phyloP scores from a whole-genome alignment of 1,284 basidiomycete genomes.

The Athelia sp. region DNA sequence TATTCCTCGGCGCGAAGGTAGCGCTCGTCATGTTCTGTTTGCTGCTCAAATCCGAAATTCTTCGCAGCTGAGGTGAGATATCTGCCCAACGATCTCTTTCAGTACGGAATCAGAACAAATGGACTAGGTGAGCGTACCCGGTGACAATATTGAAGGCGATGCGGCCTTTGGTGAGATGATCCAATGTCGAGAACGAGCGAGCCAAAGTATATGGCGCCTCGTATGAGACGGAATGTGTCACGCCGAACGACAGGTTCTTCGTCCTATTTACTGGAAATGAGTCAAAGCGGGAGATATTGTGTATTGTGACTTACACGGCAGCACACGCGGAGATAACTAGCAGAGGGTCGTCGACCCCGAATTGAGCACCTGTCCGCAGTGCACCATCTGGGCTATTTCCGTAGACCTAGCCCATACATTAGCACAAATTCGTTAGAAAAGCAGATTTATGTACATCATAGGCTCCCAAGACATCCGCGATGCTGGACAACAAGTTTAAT shows the following conservation, averaged over 20 bases:
- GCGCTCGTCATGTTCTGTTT: conserved; percentile 1
- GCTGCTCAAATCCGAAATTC: conserved; percentile 1
- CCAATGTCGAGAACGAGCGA: not conserved
- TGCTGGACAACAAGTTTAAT: not conserved
- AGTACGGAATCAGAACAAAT: too few species aligned
- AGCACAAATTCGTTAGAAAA: too few species aligned
- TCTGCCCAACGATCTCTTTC: not conserved
- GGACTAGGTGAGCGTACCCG: not conserved
- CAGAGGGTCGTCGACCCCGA: not conserved
- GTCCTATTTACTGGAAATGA: not conserved
- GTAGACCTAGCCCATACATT: not conserved
- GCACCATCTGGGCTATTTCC: not conserved
- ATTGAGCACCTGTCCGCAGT: not conserved
- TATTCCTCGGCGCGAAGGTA: not conserved
- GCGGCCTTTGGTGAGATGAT: not conserved
- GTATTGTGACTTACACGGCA: not conserved
- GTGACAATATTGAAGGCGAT: conserved; percentile 1
- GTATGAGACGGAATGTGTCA: not conserved
- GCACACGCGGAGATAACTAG: not conserved
- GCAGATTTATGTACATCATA: not conserved
- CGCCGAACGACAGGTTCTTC: not conserved
- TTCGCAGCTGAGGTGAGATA: conserved; percentile 1
- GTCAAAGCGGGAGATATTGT: not conserved
- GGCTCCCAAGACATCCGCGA: not conserved
- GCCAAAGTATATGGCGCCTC: not conserved